A percentile compares a stretch with the other conserved stretches of the same genome.
These are phyloP conservation scores for Fraxinus dipetala DNA, from an alignment of 305 asterid genomes.

Conservation along the genomic window DNA sequence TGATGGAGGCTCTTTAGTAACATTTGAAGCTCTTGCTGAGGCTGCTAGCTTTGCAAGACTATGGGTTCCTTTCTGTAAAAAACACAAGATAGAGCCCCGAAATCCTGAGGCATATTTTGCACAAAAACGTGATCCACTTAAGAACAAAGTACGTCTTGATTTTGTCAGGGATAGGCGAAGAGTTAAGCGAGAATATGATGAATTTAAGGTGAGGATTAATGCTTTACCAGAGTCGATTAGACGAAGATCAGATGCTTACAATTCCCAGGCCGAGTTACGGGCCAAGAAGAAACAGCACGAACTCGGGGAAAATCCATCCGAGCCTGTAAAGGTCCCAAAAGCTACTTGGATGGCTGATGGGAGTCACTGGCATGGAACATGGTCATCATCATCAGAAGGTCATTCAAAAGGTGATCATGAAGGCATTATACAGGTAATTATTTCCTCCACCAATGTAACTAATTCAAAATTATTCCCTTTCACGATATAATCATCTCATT, in stretches of 20 bases:
- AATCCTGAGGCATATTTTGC: conserved; percentile 83
- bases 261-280: conserved; percentile 65
- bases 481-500: neutral
- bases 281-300: conserved; percentile 70
- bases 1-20: conserved; percentile 84
- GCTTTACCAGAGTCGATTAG: conserved; percentile 76
- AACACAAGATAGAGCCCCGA: conserved; percentile 76
- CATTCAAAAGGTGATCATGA: conserved; percentile 82
- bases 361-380: conserved; percentile 84
- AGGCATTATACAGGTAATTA: conserved; percentile 83
- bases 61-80: conserved; percentile 89
- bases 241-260: conserved; percentile 81
- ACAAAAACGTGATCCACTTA: conserved; percentile 71
- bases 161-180: conserved; percentile 77
- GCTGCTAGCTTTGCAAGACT: conserved; percentile 78
- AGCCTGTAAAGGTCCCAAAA: conserved; percentile 54
- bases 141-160: conserved; percentile 66
- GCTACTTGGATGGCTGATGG: conserved; percentile 98
- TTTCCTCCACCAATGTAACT: neutral
- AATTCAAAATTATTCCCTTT: neutral
- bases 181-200: conserved; percentile 87
- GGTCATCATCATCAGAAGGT: conserved; percentile 67
- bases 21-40: conserved; percentile 90
- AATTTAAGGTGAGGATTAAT: conserved; percentile 76
- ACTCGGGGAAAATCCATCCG: conserved; percentile 49